Conservation (phyloP, 768 basidiomycete species). For the Pisolithus orientalis region DNA sequence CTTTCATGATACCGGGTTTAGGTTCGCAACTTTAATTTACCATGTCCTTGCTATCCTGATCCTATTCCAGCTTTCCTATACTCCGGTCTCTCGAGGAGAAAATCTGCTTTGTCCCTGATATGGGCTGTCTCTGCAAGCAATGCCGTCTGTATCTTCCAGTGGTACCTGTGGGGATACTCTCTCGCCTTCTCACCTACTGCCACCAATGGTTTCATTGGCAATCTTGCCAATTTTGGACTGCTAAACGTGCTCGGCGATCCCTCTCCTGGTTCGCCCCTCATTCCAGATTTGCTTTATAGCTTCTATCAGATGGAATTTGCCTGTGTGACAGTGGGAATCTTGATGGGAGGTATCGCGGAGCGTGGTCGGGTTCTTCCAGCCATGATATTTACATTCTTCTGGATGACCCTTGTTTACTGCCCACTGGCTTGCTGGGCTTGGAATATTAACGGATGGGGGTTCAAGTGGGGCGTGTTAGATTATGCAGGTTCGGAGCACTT, state of each 20-base stretch:
- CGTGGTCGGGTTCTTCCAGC: slow-evolving; percentile 79
- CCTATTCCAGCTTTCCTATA: slow-evolving; percentile 55
- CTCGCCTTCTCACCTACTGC: slow-evolving; percentile 77
- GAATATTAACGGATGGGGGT: slow-evolving; percentile 78
- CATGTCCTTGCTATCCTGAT: not conserved
- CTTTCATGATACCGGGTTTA: slow-evolving; percentile 74
- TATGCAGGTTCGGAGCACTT: slow-evolving; percentile 60
- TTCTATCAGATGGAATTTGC: slow-evolving; percentile 89
- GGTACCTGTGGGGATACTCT: slow-evolving; percentile 82
- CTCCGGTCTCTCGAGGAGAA: slow-evolving; percentile 65
- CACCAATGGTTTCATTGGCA: slow-evolving; percentile 71
- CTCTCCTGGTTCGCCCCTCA: slow-evolving; percentile 72
- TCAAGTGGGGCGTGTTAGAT: slow-evolving; percentile 79
- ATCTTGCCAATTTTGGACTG: slow-evolving; percentile 75
- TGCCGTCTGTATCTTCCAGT: slow-evolving; percentile 72
- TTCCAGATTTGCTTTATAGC: slow-evolving; percentile 78
- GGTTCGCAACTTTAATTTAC: slow-evolving; percentile 32
- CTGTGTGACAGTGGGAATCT: slow-evolving; percentile 70
- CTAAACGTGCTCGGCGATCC: slow-evolving; percentile 63
- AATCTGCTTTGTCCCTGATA: slow-evolving; percentile 65
- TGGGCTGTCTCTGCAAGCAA: slow-evolving; percentile 72
- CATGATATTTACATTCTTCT: slow-evolving; percentile 75
- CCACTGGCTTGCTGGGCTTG: slow-evolving; percentile 85
- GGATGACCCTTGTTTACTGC: slow-evolving; percentile 85
- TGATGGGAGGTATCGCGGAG: slow-evolving; percentile 80